phyloP scores from a whole-genome alignment of 2,329 filamentous ascomycete species.

The Paracamarosporium sp. region DNA sequence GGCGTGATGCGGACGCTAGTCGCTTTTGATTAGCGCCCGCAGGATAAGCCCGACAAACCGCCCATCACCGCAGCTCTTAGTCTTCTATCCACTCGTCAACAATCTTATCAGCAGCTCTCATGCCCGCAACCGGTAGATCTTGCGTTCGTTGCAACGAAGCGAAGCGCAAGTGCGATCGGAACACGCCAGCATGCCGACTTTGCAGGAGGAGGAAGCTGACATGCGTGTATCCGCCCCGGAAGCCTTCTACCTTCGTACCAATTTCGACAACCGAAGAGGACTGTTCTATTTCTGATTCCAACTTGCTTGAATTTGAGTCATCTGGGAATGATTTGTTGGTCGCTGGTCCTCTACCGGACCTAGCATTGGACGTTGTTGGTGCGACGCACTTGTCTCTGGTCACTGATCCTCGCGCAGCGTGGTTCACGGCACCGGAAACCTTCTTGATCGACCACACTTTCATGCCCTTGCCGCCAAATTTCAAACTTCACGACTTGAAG shows the following conservation, averaged over 20 bases:
- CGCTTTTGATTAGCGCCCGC: constrained; percentile 13
- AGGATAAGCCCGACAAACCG: background rate
- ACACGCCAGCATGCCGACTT: constrained; percentile 10
- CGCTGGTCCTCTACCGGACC: background rate
- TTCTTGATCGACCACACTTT: constrained; percentile 9
- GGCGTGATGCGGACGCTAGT: constrained; percentile 11
- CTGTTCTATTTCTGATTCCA: background rate
- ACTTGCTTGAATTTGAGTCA: background rate
- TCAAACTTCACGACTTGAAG: constrained; percentile 7
- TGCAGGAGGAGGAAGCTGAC: constrained; percentile 8
- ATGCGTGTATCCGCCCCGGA: constrained; percentile 12
- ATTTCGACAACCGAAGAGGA: background rate
- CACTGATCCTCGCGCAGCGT: background rate
- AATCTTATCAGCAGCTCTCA: background rate
- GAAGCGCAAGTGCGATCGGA: constrained; percentile 12
- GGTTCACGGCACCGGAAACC: constrained; percentile 11
- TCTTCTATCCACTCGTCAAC: background rate
- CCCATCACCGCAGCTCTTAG: background rate
- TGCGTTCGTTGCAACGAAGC: constrained; percentile 11
- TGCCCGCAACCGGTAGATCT: constrained; percentile 11
- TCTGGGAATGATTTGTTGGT: background rate
- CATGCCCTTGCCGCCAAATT: constrained; percentile 11
- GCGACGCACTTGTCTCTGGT: background rate
- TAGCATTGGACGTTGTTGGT: background rate
- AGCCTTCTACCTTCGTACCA: constrained; percentile 10